phyloP scores from a whole-genome alignment of 2,329 filamentous ascomycete genomes.

The Fusarium sp. region DNA sequence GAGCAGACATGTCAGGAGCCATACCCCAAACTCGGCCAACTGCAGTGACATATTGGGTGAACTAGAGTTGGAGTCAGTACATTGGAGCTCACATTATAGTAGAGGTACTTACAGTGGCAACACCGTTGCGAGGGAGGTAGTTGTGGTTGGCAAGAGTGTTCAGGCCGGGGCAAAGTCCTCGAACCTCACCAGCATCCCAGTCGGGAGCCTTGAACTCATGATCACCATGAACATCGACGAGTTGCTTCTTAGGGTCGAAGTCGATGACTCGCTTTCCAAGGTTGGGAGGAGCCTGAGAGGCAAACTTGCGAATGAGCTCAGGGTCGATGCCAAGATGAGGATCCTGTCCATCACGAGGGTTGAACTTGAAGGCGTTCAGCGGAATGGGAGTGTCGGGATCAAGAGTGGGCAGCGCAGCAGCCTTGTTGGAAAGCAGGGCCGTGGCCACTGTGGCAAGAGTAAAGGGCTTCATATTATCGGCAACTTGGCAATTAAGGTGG shows the following conservation, averaged over 20 bases:
- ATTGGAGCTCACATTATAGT: rapidly evolving
- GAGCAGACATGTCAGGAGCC: slow-evolving; percentile 18
- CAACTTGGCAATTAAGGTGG: neutral
- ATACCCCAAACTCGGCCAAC: slow-evolving; percentile 36
- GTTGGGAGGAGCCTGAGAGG: slow-evolving; percentile 20
- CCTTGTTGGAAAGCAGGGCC: slow-evolving; percentile 25
- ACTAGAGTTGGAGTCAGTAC: neutral
- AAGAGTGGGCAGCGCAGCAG: slow-evolving; percentile 14
- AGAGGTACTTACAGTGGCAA: slow-evolving; percentile 28
- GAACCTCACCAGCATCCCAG: slow-evolving; percentile 30
- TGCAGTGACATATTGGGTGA: slow-evolving; percentile 26
- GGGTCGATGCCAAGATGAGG: slow-evolving; percentile 30
- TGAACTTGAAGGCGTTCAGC: slow-evolving; percentile 30
- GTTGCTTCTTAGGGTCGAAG: slow-evolving; percentile 29
- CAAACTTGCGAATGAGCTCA: slow-evolving; percentile 33
- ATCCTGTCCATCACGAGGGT: neutral
- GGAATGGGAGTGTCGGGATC: slow-evolving; percentile 24
- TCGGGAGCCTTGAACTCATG: slow-evolving; percentile 29
- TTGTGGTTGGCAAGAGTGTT: slow-evolving; percentile 39
- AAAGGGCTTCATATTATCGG: slow-evolving; percentile 25
- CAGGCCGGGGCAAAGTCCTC: slow-evolving; percentile 36
- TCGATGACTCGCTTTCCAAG: slow-evolving; percentile 20
- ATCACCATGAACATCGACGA: slow-evolving; percentile 30
- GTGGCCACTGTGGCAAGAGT: slow-evolving; percentile 17
- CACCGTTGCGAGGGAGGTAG: slow-evolving; percentile 41